Evolutionary conservation across 176 grass and related monocot genomes (phyloP).

Genomic region (Hordeum vulgare): DNA sequence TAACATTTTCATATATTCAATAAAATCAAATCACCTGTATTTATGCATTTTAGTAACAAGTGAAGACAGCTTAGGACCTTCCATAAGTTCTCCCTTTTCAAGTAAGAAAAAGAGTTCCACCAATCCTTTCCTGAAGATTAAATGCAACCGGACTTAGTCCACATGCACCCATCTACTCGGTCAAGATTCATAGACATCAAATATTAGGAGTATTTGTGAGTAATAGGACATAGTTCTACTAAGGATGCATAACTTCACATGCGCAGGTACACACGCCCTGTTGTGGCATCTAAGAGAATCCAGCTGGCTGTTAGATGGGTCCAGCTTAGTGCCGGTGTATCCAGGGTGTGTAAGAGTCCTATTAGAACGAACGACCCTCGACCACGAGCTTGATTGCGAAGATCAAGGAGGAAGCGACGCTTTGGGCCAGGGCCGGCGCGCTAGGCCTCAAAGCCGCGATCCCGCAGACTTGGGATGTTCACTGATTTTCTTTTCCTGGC

Average conservation of each 20-base stretch:
- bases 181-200: background rate
- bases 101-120: slow-evolving; percentile 88
- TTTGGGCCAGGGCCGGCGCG: no score
- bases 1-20: background rate
- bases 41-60: slow-evolving; percentile 78
- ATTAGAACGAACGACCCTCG: no score
- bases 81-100: slow-evolving; percentile 63
- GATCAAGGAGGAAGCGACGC: no score
- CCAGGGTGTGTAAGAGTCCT: background rate
- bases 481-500: no score
- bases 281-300: background rate
- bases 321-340: background rate
- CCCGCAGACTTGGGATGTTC: no score
- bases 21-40: slow-evolving; percentile 50
- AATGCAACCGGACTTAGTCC: background rate
- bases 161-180: background rate
- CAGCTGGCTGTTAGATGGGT: background rate
- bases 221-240: background rate
- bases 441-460: no score
- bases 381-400: no score
- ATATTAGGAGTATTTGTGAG: background rate
- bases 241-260: slow-evolving; percentile 15
- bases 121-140: slow-evolving; percentile 75
- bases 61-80: slow-evolving; percentile 60
- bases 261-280: background rate